Base-by-base conservation (phyloP, 2,329 filamentous ascomycete genomes). In the Cladosporium sp. region DNA sequence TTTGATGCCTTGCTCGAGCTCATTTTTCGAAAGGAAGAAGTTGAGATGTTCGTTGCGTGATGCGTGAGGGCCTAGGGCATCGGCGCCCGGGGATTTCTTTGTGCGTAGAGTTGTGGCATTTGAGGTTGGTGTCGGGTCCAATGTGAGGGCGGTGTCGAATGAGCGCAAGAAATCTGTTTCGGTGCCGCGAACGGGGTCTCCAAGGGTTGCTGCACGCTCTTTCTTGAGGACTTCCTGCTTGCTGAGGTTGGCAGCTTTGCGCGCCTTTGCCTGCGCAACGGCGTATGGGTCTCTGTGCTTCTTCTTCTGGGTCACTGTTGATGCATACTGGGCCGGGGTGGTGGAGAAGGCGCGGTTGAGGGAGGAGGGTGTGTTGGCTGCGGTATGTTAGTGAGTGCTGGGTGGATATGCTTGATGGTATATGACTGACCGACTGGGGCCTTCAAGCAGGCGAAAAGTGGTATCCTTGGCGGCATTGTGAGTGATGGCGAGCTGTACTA, bases 111-210 rank as follows among this genome's bases (percentile, higher is more conserved):
- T 60, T 23, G 70, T 70, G 8, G 70, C 63, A 59, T 65, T 70
- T 64, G 54, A 72, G 53, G 48, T 70, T 58, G 68, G 69, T 30
- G 63, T 70, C 32, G 59, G 73, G 54, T 28, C 80, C 1, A 75
- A 71, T 0, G 81, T 78, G 5, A 78, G 70, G 25, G 85, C 88
- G 11, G 85, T 86, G 74, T 92, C 89, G 72, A 97, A 88, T 3
- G 92, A 93, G 79, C 92, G 85, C 72, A 97, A 81, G 75, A 97
- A 97, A 32, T 93, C 86, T 18, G 95, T 97, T 43, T 85, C 79
- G 66, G 89, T 84, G 74, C 94, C 95, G 72, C 89, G 86, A 69
- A 99, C 83, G 0, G 93, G 91, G 77, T 96, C 87, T 59, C 94
- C 94, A 70, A 89, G 83, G 54, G 84, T 83, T 56, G 83, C 83